Conservation (phyloP, 176 grass and related monocot genomes). For the Eragrostis nindensis region DNA sequence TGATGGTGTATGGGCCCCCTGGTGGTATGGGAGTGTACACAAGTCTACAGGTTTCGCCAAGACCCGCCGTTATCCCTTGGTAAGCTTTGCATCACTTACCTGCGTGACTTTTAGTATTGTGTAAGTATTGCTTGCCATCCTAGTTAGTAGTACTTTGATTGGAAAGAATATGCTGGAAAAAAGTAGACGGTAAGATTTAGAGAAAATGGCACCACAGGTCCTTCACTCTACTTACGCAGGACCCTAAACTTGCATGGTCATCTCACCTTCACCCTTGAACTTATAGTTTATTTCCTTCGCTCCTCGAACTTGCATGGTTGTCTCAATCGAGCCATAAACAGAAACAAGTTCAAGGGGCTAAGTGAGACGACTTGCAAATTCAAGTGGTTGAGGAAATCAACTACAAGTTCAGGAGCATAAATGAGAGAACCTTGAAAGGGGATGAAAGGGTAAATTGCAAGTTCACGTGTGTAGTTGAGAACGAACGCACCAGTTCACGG, state of each 20-base stretch:
- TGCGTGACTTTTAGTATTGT: conserved; percentile 11
- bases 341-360: no score
- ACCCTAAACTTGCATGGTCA: neutral
- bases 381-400: no score
- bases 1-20: conserved; percentile 96
- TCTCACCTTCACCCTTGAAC: no score
- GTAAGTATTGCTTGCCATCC: neutral
- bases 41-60: conserved; percentile 83
- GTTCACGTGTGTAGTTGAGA: no score
- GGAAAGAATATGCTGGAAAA: neutral
- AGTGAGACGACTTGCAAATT: no score
- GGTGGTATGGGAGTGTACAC: conserved; percentile 95
- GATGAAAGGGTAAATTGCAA: no score
- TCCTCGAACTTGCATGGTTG: neutral
- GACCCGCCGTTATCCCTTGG: conserved; percentile 47
- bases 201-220: neutral
- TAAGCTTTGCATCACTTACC: conserved; percentile 44
- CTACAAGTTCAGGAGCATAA: no score
- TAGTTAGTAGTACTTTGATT: neutral
- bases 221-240: no score
- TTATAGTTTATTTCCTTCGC: neutral
- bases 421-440: no score
- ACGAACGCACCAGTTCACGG: no score
- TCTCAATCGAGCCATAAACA: no score
- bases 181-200: conserved; percentile 6